Evolutionary conservation across 495 filamentous ascomycete genomes (phyloP).

Genomic region (Daldinia loculata): DNA sequence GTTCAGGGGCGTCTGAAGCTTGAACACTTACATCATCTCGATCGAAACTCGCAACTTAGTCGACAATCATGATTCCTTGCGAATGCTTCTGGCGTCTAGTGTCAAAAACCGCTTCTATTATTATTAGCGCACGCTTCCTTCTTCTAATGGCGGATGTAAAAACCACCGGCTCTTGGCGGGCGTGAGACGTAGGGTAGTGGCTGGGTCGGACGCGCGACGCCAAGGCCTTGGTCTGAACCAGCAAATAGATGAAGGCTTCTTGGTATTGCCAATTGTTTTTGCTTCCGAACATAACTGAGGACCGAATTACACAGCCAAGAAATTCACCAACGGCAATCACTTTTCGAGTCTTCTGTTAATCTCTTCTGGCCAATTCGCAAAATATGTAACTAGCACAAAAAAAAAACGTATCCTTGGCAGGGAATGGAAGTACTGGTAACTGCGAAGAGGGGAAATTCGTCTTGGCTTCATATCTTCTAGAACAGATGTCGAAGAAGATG

Average conservation of each 20-base stretch:
- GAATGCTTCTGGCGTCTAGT: slow-evolving; percentile 10
- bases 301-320: slow-evolving; percentile 40
- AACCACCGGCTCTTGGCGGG: slow-evolving; percentile 28
- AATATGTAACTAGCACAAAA: slow-evolving; percentile 20
- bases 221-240: slow-evolving; percentile 40
- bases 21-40: slow-evolving; percentile 36
- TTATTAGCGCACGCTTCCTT: slow-evolving; percentile 33
- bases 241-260: slow-evolving; percentile 39
- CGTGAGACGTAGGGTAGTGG: slow-evolving; percentile 17
- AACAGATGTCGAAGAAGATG: slow-evolving; percentile 21
- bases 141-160: slow-evolving; percentile 22
- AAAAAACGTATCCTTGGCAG: slow-evolving; percentile 25
- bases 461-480: slow-evolving; percentile 33
- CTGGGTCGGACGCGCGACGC: slow-evolving; percentile 23
- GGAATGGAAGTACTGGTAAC: slow-evolving; percentile 19
- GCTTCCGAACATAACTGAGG: slow-evolving; percentile 25
- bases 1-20: neutral
- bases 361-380: slow-evolving; percentile 23
- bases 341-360: slow-evolving; percentile 23
- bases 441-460: slow-evolving; percentile 1
- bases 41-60: slow-evolving; percentile 1
- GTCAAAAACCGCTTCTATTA: slow-evolving; percentile 16
- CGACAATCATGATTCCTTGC: slow-evolving; percentile 17
- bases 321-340: slow-evolving; percentile 30
- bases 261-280: slow-evolving; percentile 44